A percentile compares a stretch with the other conserved stretches of the same genome.
Evolutionary conservation across 495 filamentous ascomycete genomes (phyloP).

Genomic region (Massariosphaeria phaeospora): DNA sequence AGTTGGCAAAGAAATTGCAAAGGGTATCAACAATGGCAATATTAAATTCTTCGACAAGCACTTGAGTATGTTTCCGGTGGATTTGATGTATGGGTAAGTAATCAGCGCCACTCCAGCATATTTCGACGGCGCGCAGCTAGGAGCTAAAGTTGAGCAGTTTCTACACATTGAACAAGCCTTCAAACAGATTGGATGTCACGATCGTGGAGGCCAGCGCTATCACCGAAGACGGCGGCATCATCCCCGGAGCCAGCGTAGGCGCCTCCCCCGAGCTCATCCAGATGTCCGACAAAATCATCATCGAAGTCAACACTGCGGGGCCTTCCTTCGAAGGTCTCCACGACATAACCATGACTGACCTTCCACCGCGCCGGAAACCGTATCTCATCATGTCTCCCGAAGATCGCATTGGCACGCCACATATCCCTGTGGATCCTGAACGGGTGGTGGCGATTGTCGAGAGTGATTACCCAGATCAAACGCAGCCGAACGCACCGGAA

Average conservation of each 20-base stretch:
- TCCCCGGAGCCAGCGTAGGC: constrained; percentile 82
- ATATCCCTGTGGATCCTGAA: constrained; percentile 86
- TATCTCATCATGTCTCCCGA: constrained; percentile 75
- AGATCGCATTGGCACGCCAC: constrained; percentile 76
- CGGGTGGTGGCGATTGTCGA: constrained; percentile 83
- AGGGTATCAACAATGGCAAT: constrained; percentile 81
- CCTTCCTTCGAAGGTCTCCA: constrained; percentile 86
- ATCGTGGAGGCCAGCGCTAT: constrained; percentile 86
- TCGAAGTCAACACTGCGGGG: constrained; percentile 85
- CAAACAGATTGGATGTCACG: constrained; percentile 71
- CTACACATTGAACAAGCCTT: constrained; percentile 51
- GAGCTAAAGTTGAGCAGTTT: constrained; percentile 40
- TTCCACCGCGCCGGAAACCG: constrained; percentile 75
- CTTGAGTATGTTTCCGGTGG: constrained; percentile 85
- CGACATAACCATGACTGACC: constrained; percentile 82
- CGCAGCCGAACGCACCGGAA: constrained; percentile 67
- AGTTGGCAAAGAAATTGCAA: constrained; percentile 85
- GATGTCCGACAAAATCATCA: constrained; percentile 87
- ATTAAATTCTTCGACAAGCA: constrained; percentile 95
- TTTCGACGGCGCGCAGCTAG: background rate
- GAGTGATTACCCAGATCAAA: constrained; percentile 78
- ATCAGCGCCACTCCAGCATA: constrained; percentile 48
- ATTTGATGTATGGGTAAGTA: constrained; percentile 70
- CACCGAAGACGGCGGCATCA: constrained; percentile 87
- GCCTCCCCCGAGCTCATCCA: constrained; percentile 82